These are phyloP conservation scores for Backusella circina DNA, from an alignment of 192 early-diverging fungal species.

Conservation along the genomic window DNA sequence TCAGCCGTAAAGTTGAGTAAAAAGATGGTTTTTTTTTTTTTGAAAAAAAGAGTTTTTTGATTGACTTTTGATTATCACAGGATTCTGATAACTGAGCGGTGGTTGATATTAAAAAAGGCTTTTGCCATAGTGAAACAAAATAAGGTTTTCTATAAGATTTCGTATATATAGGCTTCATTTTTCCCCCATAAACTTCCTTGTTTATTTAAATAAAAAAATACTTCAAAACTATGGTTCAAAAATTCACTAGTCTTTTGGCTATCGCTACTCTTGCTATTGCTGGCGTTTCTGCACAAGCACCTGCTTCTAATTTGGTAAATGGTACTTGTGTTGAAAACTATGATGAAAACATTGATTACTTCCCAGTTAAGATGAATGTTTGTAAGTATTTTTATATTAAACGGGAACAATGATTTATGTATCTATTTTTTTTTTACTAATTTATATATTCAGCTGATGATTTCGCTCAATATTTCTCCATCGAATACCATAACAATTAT, in stretches of 20 bases:
- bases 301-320: slow-evolving; percentile 6
- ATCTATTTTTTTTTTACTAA: not conserved
- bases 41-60: not conserved
- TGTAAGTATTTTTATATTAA: slow-evolving; percentile 25
- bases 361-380: slow-evolving; percentile 35
- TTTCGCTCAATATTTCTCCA: slow-evolving; percentile 52
- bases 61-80: not conserved
- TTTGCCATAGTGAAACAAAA: not conserved
- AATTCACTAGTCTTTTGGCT: slow-evolving; percentile 4
- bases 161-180: not conserved
- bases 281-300: slow-evolving; percentile 23
- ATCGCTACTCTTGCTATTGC: not conserved
- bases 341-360: slow-evolving; percentile 43
- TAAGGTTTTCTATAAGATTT: not conserved
- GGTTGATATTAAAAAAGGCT: not conserved
- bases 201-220: not conserved
- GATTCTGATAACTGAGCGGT: not conserved
- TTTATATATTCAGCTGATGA: slow-evolving; percentile 35
- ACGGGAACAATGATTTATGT: not conserved
- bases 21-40: not conserved
- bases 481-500: slow-evolving; percentile 59
- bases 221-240: not conserved
- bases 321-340: slow-evolving; percentile 30
- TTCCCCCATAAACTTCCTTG: not conserved
- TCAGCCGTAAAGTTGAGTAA: not conserved